Conservation (phyloP, 108 stramenopile genomes). For the Cyclotella choctawhatcheeana region DNA sequence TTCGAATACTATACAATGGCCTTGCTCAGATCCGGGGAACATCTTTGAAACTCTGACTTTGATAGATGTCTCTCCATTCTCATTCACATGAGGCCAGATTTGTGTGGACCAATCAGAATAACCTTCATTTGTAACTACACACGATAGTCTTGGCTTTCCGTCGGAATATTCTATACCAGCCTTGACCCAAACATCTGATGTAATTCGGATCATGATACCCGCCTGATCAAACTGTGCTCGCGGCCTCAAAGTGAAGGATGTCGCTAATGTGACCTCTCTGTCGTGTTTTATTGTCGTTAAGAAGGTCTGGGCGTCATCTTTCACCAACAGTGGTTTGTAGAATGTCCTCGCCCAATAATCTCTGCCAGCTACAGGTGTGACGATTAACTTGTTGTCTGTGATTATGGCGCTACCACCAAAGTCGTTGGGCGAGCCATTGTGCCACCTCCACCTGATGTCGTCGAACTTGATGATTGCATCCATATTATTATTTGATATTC, state of each 20-base stretch:
- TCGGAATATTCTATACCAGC: conserved; percentile 60
- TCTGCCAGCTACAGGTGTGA: conserved; percentile 66
- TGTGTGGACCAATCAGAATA: conserved; percentile 62
- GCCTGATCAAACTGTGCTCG: conserved; percentile 60
- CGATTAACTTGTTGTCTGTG: neutral
- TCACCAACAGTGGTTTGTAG: conserved; percentile 80
- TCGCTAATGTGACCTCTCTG: conserved; percentile 27
- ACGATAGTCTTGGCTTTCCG: conserved; percentile 50
- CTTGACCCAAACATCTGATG: conserved; percentile 51
- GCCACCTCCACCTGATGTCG: neutral
- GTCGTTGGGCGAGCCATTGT: conserved; percentile 18
- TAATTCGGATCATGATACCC: conserved; percentile 47
- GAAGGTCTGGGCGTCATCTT: conserved; percentile 48
- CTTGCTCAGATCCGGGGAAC: neutral
- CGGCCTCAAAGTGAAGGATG: conserved; percentile 39
- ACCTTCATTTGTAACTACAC: conserved; percentile 58
- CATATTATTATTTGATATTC: too few relatives aligned
- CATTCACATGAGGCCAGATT: conserved; percentile 8
- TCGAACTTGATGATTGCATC: neutral
- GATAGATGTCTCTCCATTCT: conserved; percentile 7
- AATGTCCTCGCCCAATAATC: conserved; percentile 69
- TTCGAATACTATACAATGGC: neutral
- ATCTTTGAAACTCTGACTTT: neutral
- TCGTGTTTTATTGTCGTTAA: conserved; percentile 9
- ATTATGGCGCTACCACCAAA: conserved; percentile 25